phyloP scores from a whole-genome alignment of 2,329 filamentous ascomycete genomes.

The Pseudopyrenochaeta lycopersici region DNA sequence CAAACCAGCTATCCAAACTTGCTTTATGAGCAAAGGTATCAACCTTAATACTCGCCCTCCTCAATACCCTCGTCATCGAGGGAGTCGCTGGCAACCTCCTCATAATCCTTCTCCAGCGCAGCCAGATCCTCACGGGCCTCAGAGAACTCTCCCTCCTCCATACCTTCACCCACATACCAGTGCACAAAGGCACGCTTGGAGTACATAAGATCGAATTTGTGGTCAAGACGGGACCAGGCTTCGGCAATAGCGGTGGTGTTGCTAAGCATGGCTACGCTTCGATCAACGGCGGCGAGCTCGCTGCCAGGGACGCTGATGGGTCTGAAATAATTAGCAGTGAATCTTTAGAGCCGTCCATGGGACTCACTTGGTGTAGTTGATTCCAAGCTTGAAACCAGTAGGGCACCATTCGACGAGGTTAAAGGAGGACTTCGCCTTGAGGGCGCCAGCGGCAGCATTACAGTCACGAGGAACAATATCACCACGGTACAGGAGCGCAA shows the following conservation, averaged over 20 bases:
- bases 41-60: constrained; percentile 59
- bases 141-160: constrained; percentile 91
- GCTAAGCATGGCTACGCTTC: constrained; percentile 85
- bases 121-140: constrained; percentile 88
- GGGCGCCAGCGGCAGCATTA: constrained; percentile 70
- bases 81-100: constrained; percentile 78
- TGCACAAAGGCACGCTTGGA: constrained; percentile 79
- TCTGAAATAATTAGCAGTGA: constrained; percentile 65
- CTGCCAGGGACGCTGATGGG: constrained; percentile 95
- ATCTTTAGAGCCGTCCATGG: neutral
- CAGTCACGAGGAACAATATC: constrained; percentile 76
- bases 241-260: constrained; percentile 79
- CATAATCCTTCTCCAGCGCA: constrained; percentile 86
- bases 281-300: constrained; percentile 96
- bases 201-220: constrained; percentile 83
- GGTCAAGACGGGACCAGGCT: constrained; percentile 75
- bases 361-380: constrained; percentile 71
- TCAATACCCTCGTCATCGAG: constrained; percentile 66
- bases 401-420: constrained; percentile 80
- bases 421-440: constrained; percentile 77
- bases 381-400: constrained; percentile 78
- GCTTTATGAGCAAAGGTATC: constrained; percentile 33
- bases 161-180: constrained; percentile 87
- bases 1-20: constrained; percentile 25
- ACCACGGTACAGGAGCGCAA: constrained; percentile 75